Evolutionary conservation across 108 stramenopile genomes (phyloP), one percentile per base, ranked within the genome.

Genomic region (Cylindrotheca fusiformis): DNA sequence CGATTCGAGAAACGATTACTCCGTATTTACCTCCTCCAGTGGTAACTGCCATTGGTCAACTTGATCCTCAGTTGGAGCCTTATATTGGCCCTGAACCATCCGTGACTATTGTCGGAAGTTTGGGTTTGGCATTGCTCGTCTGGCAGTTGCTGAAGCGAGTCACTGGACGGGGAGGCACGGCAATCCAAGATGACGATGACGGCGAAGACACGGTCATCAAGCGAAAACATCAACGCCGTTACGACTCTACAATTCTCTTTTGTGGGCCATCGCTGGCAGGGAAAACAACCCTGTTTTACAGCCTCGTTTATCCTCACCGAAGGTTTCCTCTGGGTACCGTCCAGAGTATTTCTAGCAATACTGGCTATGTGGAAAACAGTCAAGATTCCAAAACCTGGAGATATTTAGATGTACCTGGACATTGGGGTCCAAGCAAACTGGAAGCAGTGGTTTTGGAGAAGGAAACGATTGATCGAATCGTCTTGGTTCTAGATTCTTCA

Each of bases 391-490:
- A 29, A 10, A 50, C 30, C 3, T 69, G 78, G 60, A 67, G 85
- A 10, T 64, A 79, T 46, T 60, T 92, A 46, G 91, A 92, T 60
- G 84, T 76, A 54, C 91, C 91, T 14, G 91, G 91, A 17, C 80
- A 86, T 73, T 65, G 63, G 63, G 45, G 60, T 5, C 48, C 70
- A 1, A 46, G 51, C 25, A 63, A 73, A 26, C n/a, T 57, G 12
- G 18, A 63, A 26, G 6, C 46, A 1, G 52, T 51, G 1, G 47
- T 78, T 32, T 32, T 54, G 48, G 32, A 54, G 27, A 21, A 3
- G 4, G 23, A 57, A 19, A 33, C 17, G 21, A n/a, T 57, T 0
- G 22, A 51, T 27, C 71, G 80, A 17, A 52, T 81, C 30, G 58
- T 93, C 17, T 58, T 89, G 31, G 67, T 88, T 0, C 23, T 93